phyloP scores from a whole-genome alignment of 2,329 filamentous ascomycete species.

The Epichloe typhina region DNA sequence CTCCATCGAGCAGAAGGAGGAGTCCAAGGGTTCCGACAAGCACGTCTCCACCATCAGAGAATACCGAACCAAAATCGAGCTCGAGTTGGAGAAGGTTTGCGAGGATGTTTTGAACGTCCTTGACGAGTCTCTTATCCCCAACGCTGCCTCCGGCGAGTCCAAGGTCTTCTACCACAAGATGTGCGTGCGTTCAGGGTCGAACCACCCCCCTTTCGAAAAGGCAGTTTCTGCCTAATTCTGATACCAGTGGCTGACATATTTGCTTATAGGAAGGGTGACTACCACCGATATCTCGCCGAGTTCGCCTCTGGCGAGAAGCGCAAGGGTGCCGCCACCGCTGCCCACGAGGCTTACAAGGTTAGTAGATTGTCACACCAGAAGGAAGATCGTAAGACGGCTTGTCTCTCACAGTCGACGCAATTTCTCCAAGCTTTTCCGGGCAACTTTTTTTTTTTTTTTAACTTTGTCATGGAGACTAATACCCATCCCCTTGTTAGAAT shows the following conservation, averaged over 20 bases:
- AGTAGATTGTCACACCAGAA: slow-evolving; percentile 12
- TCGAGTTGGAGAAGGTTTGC: slow-evolving; percentile 94
- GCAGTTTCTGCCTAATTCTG: too few species aligned
- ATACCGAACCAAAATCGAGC: slow-evolving; percentile 97
- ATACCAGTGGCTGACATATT: not conserved
- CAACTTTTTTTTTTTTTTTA: slow-evolving; percentile 2
- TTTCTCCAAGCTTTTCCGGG: not conserved
- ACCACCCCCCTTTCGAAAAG: not conserved
- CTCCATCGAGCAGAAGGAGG: slow-evolving; percentile 99
- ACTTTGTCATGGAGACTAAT: slow-evolving; percentile 2
- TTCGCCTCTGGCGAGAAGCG: slow-evolving; percentile 88
- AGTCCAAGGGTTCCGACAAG: slow-evolving; percentile 94
- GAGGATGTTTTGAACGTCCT: slow-evolving; percentile 94
- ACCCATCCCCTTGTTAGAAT: slow-evolving; percentile 42
- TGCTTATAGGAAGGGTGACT: slow-evolving; percentile 74
- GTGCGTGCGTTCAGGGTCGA: slow-evolving; percentile 37
- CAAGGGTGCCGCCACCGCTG: slow-evolving; percentile 74
- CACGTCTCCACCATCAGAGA: slow-evolving; percentile 89
- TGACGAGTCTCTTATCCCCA: slow-evolving; percentile 85
- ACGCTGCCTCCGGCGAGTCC: slow-evolving; percentile 91
- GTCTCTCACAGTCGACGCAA: not conserved
- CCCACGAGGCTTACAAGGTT: slow-evolving; percentile 97
- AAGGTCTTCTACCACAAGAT: slow-evolving; percentile 99
- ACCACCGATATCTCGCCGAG: slow-evolving; percentile 90
- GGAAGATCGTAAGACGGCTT: slow-evolving; percentile 15